A percentile compares a stretch with the other conserved stretches of the same genome.
Conservation (phyloP, 2,329 filamentous ascomycete genomes). For the Teratosphaeria epicoccoides region DNA sequence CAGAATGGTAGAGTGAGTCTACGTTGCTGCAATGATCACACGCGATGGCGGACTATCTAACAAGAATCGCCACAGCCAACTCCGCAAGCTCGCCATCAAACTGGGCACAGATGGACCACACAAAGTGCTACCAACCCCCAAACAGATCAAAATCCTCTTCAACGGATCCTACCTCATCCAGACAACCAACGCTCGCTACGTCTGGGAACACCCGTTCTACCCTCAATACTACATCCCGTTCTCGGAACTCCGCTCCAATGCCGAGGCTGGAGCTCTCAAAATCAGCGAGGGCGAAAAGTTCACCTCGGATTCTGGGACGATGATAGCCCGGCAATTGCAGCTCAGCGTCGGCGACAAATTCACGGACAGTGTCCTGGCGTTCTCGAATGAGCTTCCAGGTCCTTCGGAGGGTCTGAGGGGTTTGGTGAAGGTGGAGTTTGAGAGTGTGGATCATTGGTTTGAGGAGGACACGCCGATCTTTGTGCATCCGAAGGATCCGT, state of each 20-base stretch:
- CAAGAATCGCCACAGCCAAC: slow-evolving; percentile 10
- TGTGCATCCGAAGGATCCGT: slow-evolving; percentile 57
- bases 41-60: background rate
- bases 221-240: slow-evolving; percentile 24
- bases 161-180: slow-evolving; percentile 25
- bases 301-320: slow-evolving; percentile 5
- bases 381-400: slow-evolving; percentile 7
- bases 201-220: slow-evolving; percentile 38
- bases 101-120: slow-evolving; percentile 31
- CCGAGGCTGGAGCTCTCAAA: slow-evolving; percentile 6
- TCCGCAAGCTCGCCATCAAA: slow-evolving; percentile 31
- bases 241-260: slow-evolving; percentile 6
- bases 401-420: slow-evolving; percentile 8
- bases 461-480: slow-evolving; percentile 51
- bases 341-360: slow-evolving; percentile 12
- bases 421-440: slow-evolving; percentile 21
- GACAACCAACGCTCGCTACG: slow-evolving; percentile 24
- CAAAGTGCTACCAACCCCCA: slow-evolving; percentile 22
- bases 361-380: slow-evolving; percentile 9
- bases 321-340: slow-evolving; percentile 16
- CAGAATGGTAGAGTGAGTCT: background rate
- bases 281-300: slow-evolving; percentile 14
- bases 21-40: background rate
- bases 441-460: slow-evolving; percentile 35
- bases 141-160: slow-evolving; percentile 25